phyloP scores from a whole-genome alignment of 2,329 filamentous ascomycete species.

The Fusarium illudens region DNA sequence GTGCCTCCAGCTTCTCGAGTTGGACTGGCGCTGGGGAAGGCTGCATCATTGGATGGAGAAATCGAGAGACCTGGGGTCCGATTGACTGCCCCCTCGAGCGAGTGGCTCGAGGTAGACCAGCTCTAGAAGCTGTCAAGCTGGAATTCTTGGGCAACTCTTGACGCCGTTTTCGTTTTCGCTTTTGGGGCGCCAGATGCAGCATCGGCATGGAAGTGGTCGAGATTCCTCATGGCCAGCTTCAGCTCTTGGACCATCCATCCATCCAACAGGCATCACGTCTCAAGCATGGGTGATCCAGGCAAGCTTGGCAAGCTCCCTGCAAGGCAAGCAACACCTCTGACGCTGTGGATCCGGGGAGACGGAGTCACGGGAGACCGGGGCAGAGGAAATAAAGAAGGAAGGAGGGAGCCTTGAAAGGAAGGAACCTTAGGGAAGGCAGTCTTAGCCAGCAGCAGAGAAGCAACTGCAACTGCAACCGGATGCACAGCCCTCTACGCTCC shows the following conservation, averaged over 20 bases:
- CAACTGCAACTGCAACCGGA: constrained; percentile 10
- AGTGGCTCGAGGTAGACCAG: neutral
- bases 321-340: neutral
- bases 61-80: neutral
- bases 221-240: neutral
- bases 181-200: neutral
- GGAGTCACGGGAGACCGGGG: constrained; percentile 5
- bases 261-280: neutral
- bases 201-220: neutral
- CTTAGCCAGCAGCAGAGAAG: neutral
- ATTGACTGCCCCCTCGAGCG: neutral
- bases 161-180: neutral
- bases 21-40: neutral
- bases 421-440: neutral
- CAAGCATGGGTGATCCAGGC: constrained; percentile 2
- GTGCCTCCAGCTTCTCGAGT: neutral
- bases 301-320: constrained; percentile 1
- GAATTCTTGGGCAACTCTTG: neutral
- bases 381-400: neutral
- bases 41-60: constrained; percentile 18
- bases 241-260: neutral
- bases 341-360: constrained; percentile 15
- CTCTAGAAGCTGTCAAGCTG: neutral
- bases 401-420: neutral
- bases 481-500: neutral